phyloP scores from a whole-genome alignment of 2,329 filamentous ascomycete genomes.

The Colletotrichum sp. region DNA sequence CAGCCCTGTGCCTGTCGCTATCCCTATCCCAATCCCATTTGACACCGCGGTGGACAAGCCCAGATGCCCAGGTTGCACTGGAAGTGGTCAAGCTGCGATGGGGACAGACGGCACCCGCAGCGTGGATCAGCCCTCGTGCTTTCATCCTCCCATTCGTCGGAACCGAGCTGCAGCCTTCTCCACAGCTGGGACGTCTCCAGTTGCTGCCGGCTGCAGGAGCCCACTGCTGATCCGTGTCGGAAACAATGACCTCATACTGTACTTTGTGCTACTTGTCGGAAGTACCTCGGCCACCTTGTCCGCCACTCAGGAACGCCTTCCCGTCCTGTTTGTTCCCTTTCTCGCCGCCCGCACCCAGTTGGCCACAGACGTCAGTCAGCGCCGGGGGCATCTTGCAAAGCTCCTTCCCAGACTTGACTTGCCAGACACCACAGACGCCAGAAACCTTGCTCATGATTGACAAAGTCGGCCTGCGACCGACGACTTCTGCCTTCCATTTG shows the following conservation, averaged over 20 bases:
- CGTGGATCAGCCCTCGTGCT: conserved; percentile 3
- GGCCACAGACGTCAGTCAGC: background rate
- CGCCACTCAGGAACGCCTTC: background rate
- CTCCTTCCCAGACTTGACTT: background rate
- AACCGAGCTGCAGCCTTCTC: background rate
- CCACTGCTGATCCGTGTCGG: conserved; percentile 1
- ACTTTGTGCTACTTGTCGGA: background rate
- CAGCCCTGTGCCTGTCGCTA: background rate
- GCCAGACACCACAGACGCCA: background rate
- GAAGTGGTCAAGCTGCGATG: conserved; percentile 6
- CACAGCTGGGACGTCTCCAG: conserved; percentile 4
- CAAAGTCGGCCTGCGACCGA: background rate
- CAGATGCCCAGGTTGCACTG: background rate
- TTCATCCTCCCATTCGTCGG: background rate
- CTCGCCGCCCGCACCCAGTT: background rate
- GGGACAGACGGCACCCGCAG: background rate
- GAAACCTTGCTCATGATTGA: background rate
- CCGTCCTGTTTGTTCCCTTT: background rate
- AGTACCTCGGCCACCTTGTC: background rate
- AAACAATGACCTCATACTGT: conserved; percentile 18
- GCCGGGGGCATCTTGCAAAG: background rate
- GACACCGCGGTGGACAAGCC: background rate
- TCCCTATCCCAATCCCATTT: background rate
- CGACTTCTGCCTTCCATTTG: background rate
- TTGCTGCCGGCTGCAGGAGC: background rate